Base-by-base conservation (phyloP, 2,329 filamentous ascomycete species). In the Aureobasidium zeae region DNA sequence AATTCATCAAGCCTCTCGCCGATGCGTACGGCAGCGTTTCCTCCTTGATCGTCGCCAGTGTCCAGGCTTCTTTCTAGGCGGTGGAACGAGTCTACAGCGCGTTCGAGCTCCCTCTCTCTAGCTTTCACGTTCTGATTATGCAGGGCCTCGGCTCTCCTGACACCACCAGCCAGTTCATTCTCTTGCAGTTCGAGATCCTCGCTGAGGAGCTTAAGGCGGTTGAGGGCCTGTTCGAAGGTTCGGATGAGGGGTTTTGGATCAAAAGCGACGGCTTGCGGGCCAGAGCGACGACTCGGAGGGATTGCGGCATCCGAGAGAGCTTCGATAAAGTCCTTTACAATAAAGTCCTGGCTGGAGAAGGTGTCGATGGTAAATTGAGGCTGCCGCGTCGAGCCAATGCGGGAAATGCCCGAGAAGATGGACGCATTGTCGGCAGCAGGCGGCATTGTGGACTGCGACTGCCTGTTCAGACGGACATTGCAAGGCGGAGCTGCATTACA, bases 301-400 rank as follows among this genome's bases (percentile, higher is more conserved):
- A 86, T 76, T 16, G 86, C 84, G 53, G 73, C 83, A 51, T 96
- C 88, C 38, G 89, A 91, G 46, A 98, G 79, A 39, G 81, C 78
- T 62, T 98, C 93, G 55, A 98, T 81, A 61, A 98, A 98, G 67
- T 98, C 91, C 58, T 94, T 87, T 52, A 96, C 89, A 51, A 96
- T 95, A 59, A 96, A 98, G 66, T 96, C 91, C 55, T 67, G 68
- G 53, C 61, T 69, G 33, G 68, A 67, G 61, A 74, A 74, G 45
- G 88, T 87, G 32, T 94, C 86, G 49, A 96, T 73, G 8, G 79
- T 86, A 68, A 95, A 95, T 20, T 64, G 63, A 41, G 65, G 66
- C 46, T 60, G 64, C 31, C 56, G 56, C 17, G 51, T 51, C 9
- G 51, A 21, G 31, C 39, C 39, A 4, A 34, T 25, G 28, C 57